Evolutionary conservation across 805 yeast genomes (phyloP).

Genomic region (Myxozyma sirexii): DNA sequence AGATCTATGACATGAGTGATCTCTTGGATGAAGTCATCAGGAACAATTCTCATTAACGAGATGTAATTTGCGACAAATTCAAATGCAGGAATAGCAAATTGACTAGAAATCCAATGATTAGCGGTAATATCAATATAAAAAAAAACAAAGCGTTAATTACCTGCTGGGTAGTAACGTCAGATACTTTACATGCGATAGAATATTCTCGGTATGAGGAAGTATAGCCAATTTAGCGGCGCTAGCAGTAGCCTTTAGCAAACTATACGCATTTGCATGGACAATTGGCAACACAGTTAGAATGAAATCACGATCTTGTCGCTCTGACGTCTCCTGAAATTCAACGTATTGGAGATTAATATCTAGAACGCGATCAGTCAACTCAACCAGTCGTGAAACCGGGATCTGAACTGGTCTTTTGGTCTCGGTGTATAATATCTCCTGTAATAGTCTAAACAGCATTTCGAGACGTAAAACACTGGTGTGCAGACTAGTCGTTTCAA

Average conservation of each 20-base stretch:
- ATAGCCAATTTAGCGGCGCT: constrained; percentile 17
- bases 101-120: not conserved
- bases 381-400: constrained; percentile 16
- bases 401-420: constrained; percentile 16
- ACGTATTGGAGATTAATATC: constrained; percentile 2
- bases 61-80: constrained; percentile 17
- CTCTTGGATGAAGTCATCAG: constrained; percentile 8
- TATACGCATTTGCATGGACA: constrained; percentile 25
- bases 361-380: constrained; percentile 14
- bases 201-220: constrained; percentile 7
- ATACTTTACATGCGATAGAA: constrained; percentile 11
- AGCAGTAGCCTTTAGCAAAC: constrained; percentile 12
- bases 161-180: not conserved
- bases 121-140: not conserved
- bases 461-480: constrained; percentile 21
- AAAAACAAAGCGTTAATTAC: not conserved
- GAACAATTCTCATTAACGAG: constrained; percentile 8
- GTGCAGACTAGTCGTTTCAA: constrained; percentile 1
- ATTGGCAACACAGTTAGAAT: constrained; percentile 14
- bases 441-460: constrained; percentile 23
- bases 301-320: constrained; percentile 19
- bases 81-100: constrained; percentile 15
- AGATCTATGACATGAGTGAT: constrained; percentile 16
- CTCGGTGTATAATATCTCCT: constrained; percentile 8
- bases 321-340: constrained; percentile 15